Conservation (phyloP, 2,329 filamentous ascomycete genomes). For the Penicillium sp. region DNA sequence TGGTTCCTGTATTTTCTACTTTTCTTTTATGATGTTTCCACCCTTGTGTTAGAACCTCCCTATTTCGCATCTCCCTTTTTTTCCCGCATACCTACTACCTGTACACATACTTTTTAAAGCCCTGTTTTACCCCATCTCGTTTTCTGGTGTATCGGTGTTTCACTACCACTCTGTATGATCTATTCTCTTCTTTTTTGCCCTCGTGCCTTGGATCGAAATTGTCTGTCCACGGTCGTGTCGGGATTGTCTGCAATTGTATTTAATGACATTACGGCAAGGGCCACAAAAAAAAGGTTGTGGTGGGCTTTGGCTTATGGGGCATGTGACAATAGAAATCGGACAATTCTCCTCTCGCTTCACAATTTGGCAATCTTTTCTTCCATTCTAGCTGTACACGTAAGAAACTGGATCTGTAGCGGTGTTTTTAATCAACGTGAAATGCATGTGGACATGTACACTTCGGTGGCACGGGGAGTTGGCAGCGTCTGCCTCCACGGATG, state of each 20-base stretch:
- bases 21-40: conserved; percentile 15
- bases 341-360: conserved; percentile 44
- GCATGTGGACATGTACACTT: background rate
- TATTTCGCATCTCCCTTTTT: conserved; percentile 24
- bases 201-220: conserved; percentile 26
- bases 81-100: conserved; percentile 41
- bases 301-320: conserved; percentile 33
- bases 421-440: background rate
- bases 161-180: conserved; percentile 26
- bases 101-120: conserved; percentile 39
- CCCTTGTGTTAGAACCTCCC: conserved; percentile 27
- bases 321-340: conserved; percentile 43
- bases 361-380: background rate
- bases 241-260: conserved; percentile 41
- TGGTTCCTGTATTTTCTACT: conserved; percentile 30
- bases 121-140: conserved; percentile 28
- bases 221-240: conserved; percentile 24
- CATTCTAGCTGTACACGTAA: conserved; percentile 1
- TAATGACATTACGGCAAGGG: conserved; percentile 44
- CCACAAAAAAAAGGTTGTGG: conserved; percentile 37
- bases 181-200: conserved; percentile 24
- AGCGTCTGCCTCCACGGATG: background rate
- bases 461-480: background rate
- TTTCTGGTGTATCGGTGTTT: conserved; percentile 43
- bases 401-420: background rate